Conservation (phyloP, 352 stramenopile species). For the Stephanocyclus meneghinianus region DNA sequence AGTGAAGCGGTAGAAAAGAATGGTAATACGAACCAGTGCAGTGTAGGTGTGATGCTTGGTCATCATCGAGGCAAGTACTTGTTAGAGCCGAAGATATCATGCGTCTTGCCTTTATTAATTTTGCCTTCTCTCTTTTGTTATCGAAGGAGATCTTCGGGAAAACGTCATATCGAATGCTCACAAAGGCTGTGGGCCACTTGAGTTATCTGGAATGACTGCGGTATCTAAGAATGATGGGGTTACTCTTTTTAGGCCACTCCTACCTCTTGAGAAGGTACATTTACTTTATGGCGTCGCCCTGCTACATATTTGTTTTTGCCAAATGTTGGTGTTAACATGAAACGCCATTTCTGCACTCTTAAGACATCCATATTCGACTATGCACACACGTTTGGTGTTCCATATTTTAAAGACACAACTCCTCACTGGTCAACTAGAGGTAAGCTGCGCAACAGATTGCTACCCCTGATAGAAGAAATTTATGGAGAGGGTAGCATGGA, state of each 20-base stretch:
- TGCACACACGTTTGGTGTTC: conserved; percentile 91
- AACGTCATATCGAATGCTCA: conserved; percentile 98
- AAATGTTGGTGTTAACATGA: not conserved
- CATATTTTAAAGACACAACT: conserved; percentile 87
- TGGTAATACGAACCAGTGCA: conserved; percentile 8
- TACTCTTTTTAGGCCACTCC: conserved; percentile 78
- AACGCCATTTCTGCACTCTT: not conserved
- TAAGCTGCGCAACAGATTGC: conserved; percentile 92
- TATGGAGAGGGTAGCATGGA: conserved; percentile 88
- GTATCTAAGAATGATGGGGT: conserved; percentile 63
- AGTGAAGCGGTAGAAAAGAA: conserved; percentile 29
- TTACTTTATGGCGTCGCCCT: not conserved
- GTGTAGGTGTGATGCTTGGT: conserved; percentile 92
- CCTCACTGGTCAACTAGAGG: conserved; percentile 92
- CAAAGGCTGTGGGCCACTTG: conserved; percentile 90
- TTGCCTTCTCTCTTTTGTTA: not conserved
- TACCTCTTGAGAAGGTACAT: conserved; percentile 88
- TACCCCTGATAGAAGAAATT: conserved; percentile 92
- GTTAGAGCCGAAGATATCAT: not conserved
- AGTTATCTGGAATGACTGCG: conserved; percentile 91
- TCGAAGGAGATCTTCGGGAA: conserved; percentile 90
- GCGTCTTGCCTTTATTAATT: not conserved
- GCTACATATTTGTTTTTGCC: not conserved
- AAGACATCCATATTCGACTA: conserved; percentile 91
- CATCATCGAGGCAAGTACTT: conserved; percentile 86